phyloP scores from a whole-genome alignment of 2,329 filamentous ascomycete genomes.

The Aspergillus pseudoviridinutans region DNA sequence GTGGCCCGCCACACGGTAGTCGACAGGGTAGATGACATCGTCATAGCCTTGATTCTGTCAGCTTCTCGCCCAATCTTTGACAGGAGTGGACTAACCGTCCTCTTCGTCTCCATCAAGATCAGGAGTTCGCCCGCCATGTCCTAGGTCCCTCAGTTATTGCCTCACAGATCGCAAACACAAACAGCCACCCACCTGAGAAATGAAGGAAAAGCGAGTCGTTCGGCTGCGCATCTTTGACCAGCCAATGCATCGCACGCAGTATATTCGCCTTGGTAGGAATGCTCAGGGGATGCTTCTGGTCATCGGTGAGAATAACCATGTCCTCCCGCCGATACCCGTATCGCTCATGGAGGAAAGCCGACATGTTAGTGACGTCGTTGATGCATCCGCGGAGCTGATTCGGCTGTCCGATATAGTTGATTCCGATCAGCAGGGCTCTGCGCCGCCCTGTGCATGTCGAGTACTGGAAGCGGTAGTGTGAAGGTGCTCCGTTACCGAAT shows the following conservation, averaged over 20 bases:
- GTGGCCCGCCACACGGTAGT: conserved; percentile 64
- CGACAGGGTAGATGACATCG: conserved; percentile 74
- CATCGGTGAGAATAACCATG: conserved; percentile 95
- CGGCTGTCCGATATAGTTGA: conserved; percentile 92
- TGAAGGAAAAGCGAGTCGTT: conserved; percentile 97
- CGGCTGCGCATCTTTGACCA: conserved; percentile 87
- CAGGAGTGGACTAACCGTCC: conserved; percentile 47
- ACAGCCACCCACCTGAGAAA: conserved; percentile 67
- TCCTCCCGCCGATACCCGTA: conserved; percentile 92
- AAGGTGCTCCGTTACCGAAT: conserved; percentile 77
- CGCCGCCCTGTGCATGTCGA: conserved; percentile 82
- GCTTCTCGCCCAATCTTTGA: background rate
- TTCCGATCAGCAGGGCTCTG: conserved; percentile 87
- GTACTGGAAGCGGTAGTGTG: conserved; percentile 83
- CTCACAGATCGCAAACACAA: background rate
- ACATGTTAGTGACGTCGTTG: conserved; percentile 98
- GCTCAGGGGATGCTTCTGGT: conserved; percentile 96
- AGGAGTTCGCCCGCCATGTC: conserved; percentile 70
- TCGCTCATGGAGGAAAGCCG: conserved; percentile 74
- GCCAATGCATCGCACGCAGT: conserved; percentile 92
- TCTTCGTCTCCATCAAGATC: conserved; percentile 73
- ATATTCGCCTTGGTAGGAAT: conserved; percentile 95
- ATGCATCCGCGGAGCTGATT: conserved; percentile 89
- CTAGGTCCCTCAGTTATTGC: conserved; percentile 30
- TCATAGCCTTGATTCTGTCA: conserved; percentile 51